Evolutionary conservation across 495 filamentous ascomycete genomes (phyloP), one percentile per base, ranked within the genome.

Genomic region (Pyrenula massariospora): DNA sequence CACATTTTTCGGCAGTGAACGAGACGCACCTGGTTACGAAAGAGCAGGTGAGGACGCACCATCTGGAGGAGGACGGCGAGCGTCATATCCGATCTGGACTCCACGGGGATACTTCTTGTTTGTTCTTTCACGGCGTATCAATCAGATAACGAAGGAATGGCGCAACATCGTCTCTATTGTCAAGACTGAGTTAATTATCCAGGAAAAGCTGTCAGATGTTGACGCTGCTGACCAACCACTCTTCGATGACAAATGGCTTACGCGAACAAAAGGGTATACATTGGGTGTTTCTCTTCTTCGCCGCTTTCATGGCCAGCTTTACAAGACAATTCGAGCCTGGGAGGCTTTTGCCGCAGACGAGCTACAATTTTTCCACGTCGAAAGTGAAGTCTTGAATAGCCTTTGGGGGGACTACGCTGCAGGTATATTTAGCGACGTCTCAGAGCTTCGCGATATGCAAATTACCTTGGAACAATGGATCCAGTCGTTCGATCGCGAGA

Each of bases 251-350:
- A 42, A 15, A 42, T 5, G 31, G 8, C 15, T 42, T 5, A 42
- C 31, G 31, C 31, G 31, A 15, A 42, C 31, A 5, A 42, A 42
- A 42, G 15, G 31, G 15, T 42, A 42, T 42, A 54, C 77, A 76
- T 53, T 69, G 71, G 1, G 64, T 77, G 52, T 86, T 78, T 12
- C 77, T 77, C 23, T 79, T 76, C 22, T 68, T 66, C 2, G 64
- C 31, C 31, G 31, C 31, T 42, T 42, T 42, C 31, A 42, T 42
- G 31, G 31, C 15, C 31, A 42, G 31, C 31, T 42, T 42, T 42
- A 42, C 31, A 42, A 42, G 31, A 42, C 31, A 15, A 42, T 42
- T 8, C 31, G 15, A 15, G 5, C 31, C 5, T 42, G 31, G 31
- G 31, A 42, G 15, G 31, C 5, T 15, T 42, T 42, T 42, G 31